A percentile compares a stretch with the other conserved stretches of the same genome.
These are phyloP conservation scores for Biscutella auriculata DNA, from an alignment of 441 rosid species.

Conservation along the genomic window DNA sequence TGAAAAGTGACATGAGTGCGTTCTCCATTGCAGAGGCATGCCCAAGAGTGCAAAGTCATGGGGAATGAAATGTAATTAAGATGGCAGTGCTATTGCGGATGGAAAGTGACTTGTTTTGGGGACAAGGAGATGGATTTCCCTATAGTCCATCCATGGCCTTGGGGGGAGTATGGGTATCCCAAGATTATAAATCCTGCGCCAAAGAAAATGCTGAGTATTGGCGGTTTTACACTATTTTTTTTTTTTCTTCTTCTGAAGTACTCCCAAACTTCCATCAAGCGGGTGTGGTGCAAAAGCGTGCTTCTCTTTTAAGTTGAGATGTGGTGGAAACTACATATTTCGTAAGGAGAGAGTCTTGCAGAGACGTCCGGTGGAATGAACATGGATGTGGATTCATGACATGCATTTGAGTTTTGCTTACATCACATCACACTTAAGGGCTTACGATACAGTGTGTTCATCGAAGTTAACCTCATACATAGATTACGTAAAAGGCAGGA, in stretches of 20 bases:
- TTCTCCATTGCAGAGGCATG: slow-evolving; percentile 58
- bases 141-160: slow-evolving; percentile 54
- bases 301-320: too few relatives aligned
- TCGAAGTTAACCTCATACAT: neutral
- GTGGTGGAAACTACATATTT: too few relatives aligned
- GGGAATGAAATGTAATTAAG: slow-evolving; percentile 63
- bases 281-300: neutral
- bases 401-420: neutral
- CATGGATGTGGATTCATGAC: neutral
- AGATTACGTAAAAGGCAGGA: neutral
- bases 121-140: slow-evolving; percentile 43
- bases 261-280: slow-evolving; percentile 38
- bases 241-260: slow-evolving; percentile 16
- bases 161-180: slow-evolving; percentile 46
- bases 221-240: slow-evolving; percentile 39
- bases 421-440: neutral
- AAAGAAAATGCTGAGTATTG: slow-evolving; percentile 88
- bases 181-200: slow-evolving; percentile 73
- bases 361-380: slow-evolving; percentile 9
- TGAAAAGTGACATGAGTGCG: slow-evolving; percentile 57
- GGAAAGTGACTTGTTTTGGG: slow-evolving; percentile 57
- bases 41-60: slow-evolving; percentile 60
- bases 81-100: slow-evolving; percentile 65
- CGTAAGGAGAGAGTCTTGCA: slow-evolving; percentile 11
- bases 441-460: neutral